Base-by-base conservation (phyloP, 495 filamentous ascomycete species). In the Aspergillus panamensis region DNA sequence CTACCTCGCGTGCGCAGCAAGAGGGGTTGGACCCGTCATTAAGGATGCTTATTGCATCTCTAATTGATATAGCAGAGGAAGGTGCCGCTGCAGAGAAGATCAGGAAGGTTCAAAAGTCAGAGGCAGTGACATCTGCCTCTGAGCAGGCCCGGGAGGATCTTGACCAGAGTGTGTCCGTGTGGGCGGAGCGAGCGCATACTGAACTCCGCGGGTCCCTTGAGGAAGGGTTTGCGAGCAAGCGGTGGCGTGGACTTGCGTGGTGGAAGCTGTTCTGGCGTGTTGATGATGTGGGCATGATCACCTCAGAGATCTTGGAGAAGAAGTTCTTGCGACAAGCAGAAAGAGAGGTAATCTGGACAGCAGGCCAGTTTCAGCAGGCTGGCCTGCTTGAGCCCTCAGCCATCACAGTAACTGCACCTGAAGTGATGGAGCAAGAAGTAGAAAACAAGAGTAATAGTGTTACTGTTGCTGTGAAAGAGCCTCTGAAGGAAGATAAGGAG, bases 241-340 rank as follows among this genome's bases (percentile, higher is more conserved):
- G 80, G 25, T 97, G 93, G 93, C 77, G 79, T 3, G 86, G 83
- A 16, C 76, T 96, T 1, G 80, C 82, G 9, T 98, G 93, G 94
- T 97, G 90, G 89, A 96, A 95, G 67, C 83, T 98, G 12, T 86
- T 96, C 65, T 97, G 91, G 91, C 86, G 88, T 12, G 90, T 90
- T 45, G 94, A 97, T 69, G 93, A 97, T 62, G 91, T 98, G 39
- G 79, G 81, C 30, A 86, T 90, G 80, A 83, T 94, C 47, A 82
- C 87, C 1, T 84, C 84, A 3, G 88, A 95, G 58, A 84, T 96
- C 52, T 70, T 97, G 3, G 79, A 83, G 35, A 80, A 77, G 48
- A 77, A 79, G n/a, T 96, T 92, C 71, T 81, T 98, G 3, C 77
- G 80, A 3, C 77, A 80, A 14, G 84, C 92, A 0, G 92, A 96